Base-by-base conservation (phyloP, 2,329 filamentous ascomycete genomes). In the Apiospora marii region DNA sequence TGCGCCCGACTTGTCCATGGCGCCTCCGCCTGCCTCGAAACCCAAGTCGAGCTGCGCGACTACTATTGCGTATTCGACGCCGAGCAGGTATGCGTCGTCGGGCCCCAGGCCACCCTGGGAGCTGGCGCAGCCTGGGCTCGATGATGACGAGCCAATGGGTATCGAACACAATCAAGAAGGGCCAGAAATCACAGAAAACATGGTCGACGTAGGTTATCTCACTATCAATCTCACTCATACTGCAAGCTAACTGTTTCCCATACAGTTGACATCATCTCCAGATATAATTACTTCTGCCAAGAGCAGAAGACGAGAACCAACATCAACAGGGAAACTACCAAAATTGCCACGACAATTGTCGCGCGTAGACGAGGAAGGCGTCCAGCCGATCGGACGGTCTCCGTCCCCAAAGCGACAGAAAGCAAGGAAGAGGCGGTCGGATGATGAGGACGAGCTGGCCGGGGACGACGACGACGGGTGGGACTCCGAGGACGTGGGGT, bases 1-100 rank as follows among this genome's bases (percentile, higher is more conserved):
- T 30, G 69, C 71, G 8, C 43, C 46, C 13, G 49, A 53, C 48
- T 27, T 43, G 12, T 64, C 58, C n/a, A 64, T 64, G 58, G 58
- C 58, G 30, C 58, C 58, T 64, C 58, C 58, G 24, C 71, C 75
- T 67, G 72, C 73, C 10, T 69, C 72, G 30, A 77, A 78, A 69
- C 76, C 75, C 19, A 80, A 80, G 70, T 81, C 80, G 37, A 81
- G 79, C 70, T 74, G 79, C 67, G 74, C 75, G 48, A 76, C 79
- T 3, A 81, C 80, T 6, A 76, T 81, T 51, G 76, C 80, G 16
- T 80, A 80, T 73, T 76, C 80, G 61, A 81, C 80, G 22, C 80
- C 80, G 6, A 80, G 77, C 44, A 75, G 77, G 30, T 81, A 79
- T 73, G 77, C 77, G 49, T 81, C 80, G 51, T 77, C 79, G 0